Percentiles rank a stretch among this genome's conserved stretches.
Conservation (phyloP, 768 basidiomycete genomes). For the Hortiboletus campestris region DNA sequence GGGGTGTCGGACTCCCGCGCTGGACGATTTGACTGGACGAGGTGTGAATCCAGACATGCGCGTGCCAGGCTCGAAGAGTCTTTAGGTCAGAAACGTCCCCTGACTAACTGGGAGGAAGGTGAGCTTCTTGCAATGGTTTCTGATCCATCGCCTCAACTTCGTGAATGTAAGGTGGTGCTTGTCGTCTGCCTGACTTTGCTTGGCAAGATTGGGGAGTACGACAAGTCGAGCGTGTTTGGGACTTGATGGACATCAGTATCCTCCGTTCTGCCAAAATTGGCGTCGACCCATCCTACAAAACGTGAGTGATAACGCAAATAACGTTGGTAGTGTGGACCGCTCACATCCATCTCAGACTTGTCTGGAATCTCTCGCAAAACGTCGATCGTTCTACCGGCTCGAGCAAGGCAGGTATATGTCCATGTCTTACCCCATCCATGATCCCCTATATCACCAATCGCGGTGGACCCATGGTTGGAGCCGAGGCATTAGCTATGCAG, state of each 20-base stretch:
- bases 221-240: conserved; percentile 94
- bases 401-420: conserved; percentile 78
- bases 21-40: conserved; percentile 85
- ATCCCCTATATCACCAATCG: conserved; percentile 95
- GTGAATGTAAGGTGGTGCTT: conserved; percentile 60
- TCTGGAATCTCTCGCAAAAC: conserved; percentile 97
- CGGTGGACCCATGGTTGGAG: conserved; percentile 91
- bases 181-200: conserved; percentile 82
- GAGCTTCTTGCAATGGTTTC: conserved; percentile 17
- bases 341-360: conserved; percentile 48
- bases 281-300: conserved; percentile 85
- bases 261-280: conserved; percentile 79
- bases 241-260: conserved; percentile 88
- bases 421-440: conserved; percentile 94
- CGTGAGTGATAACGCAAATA: conserved; percentile 48
- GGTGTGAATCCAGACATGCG: conserved; percentile 91
- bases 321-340: neutral
- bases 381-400: conserved; percentile 89
- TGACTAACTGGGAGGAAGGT: conserved; percentile 95
- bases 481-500: conserved; percentile 92
- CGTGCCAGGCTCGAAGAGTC: conserved; percentile 81
- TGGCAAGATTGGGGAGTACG: conserved; percentile 94
- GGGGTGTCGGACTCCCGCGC: conserved; percentile 62
- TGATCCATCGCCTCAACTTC: neutral
- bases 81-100: conserved; percentile 77